phyloP scores from a whole-genome alignment of 371 early-diverging fungal genomes.

The Circinella umbellata region DNA sequence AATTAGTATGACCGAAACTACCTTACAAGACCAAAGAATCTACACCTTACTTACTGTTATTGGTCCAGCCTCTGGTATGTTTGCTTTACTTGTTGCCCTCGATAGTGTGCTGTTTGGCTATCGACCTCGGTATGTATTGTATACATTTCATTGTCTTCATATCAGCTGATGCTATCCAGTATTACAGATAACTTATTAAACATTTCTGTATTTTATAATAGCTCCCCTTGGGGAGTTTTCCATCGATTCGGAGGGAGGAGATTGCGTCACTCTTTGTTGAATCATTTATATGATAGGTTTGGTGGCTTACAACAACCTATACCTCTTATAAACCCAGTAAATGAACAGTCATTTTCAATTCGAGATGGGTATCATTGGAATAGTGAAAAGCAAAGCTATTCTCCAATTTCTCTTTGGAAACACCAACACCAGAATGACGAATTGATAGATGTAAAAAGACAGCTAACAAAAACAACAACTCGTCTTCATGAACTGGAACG shows the following conservation, averaged over 20 bases:
- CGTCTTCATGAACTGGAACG: not conserved
- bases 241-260: not conserved
- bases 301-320: slow-evolving; percentile 2
- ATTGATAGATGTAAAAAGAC: too few relatives aligned
- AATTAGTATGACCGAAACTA: not conserved
- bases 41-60: not conserved
- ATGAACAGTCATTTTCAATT: too few relatives aligned
- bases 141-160: too few relatives aligned
- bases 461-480: too few relatives aligned
- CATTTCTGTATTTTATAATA: too few relatives aligned
- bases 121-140: not conserved
- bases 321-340: slow-evolving; percentile 2
- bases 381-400: too few relatives aligned
- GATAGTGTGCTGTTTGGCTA: not conserved
- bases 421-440: too few relatives aligned
- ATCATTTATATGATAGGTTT: slow-evolving; percentile 7
- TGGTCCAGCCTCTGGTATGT: slow-evolving; percentile 4
- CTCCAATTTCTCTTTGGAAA: too few relatives aligned
- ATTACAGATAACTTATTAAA: too few relatives aligned
- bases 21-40: not conserved
- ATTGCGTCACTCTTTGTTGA: not conserved
- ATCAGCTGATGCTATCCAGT: too few relatives aligned
- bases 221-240: not conserved
- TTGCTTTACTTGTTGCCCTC: not conserved
- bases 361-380: too few relatives aligned